Base-by-base conservation (phyloP, 2,329 filamentous ascomycete species). In the Trichoderma sp. region DNA sequence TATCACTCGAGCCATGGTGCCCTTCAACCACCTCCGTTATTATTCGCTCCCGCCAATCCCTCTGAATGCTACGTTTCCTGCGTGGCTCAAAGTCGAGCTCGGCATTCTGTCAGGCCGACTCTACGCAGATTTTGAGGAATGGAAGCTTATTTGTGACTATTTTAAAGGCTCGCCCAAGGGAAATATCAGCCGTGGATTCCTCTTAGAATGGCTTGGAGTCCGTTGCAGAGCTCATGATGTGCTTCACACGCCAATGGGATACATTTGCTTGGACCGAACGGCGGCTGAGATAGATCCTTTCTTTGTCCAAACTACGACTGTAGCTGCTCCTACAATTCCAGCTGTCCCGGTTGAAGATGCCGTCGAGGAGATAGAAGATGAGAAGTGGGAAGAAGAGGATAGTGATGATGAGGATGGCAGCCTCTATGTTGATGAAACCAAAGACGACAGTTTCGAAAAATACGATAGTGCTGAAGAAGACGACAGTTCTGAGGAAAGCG, bases 91-190 rank as follows among this genome's bases (percentile, higher is more conserved):
- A 0, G 85, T 90, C 1, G 89, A 93, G 78, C 79, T 93, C 0
- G 91, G 91, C 0, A 84, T 93, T 5, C 85, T 92, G 64, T 85
- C 89, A 0, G 92, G 91, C 0, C 85, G 91, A 0, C 83, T 93
- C 0, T 93, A 93, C 78, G 87, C 92, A 74, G 84, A 87, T 0
- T 89, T 83, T 79, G 76, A 82, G 0, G 89, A 92, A 67, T 86
- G 87, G 60, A 38, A 71, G 1, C 59, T 77, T 0, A 76, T 89
- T 4, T 80, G 80, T 12, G 31, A 41, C 3, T 77, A 69, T 7
- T 14, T 77, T 14, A 56, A 9, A 18, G 31, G 11, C 18, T 16
- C 21, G 0, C 24, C 4, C 4, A 12, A 18, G 18, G 11, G 31
- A 1, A 21, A 27, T 31, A 12, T 50, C 1, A 71, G 62, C 27